Percentiles rank a stretch among this genome's conserved stretches.
These are phyloP conservation scores for Fusarium vanettenii DNA, from an alignment of 2,329 filamentous ascomycete genomes.

Conservation along the genomic window DNA sequence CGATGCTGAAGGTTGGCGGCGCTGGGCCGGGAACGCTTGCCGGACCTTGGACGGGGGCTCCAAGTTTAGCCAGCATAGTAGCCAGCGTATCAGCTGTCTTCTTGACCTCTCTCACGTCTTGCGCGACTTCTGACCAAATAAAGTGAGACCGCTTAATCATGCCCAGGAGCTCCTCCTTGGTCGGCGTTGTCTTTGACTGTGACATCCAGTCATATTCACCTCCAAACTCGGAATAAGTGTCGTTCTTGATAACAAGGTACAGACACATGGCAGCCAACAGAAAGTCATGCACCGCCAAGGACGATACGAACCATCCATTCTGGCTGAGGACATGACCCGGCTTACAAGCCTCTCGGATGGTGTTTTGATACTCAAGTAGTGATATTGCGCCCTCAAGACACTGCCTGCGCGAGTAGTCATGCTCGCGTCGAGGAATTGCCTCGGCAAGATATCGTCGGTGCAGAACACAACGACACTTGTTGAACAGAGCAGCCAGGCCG, in stretches of 20 bases:
- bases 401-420: constrained; percentile 63
- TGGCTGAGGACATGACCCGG: constrained; percentile 65
- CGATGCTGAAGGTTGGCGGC: constrained; percentile 4
- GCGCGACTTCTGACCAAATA: constrained; percentile 58
- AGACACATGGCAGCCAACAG: constrained; percentile 71
- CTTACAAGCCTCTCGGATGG: constrained; percentile 60
- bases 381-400: constrained; percentile 62
- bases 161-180: constrained; percentile 53
- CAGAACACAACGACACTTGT: constrained; percentile 67
- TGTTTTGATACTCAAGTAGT: constrained; percentile 60
- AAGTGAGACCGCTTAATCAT: constrained; percentile 56
- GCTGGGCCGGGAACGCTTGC: constrained; percentile 1
- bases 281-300: constrained; percentile 70
- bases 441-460: constrained; percentile 65
- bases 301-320: constrained; percentile 68
- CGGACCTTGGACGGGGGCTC: constrained; percentile 42
- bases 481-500: constrained; percentile 62
- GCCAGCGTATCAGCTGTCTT: constrained; percentile 60
- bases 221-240: constrained; percentile 52
- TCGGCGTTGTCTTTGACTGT: constrained; percentile 46
- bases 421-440: constrained; percentile 54
- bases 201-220: constrained; percentile 50
- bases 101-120: constrained; percentile 52
- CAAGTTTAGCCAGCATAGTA: constrained; percentile 59
- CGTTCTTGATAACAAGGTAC: constrained; percentile 62